phyloP scores from a whole-genome alignment of 495 filamentous ascomycete species.

The Neurospora sublineolata region DNA sequence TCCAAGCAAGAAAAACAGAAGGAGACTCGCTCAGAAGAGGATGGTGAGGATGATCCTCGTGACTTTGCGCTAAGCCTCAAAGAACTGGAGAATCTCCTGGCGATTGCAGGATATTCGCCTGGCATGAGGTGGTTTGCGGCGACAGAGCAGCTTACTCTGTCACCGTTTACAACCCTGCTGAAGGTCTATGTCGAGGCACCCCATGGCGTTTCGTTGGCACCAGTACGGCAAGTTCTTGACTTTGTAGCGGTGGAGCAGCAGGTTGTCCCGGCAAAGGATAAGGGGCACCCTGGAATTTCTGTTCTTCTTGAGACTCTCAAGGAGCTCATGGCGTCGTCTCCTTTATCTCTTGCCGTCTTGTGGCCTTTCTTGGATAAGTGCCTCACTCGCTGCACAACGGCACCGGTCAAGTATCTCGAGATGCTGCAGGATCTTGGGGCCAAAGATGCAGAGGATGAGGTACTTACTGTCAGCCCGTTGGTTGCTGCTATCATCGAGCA shows the following conservation, averaged over 20 bases:
- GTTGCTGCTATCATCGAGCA: conserved; percentile 61
- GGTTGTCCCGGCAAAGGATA: conserved; percentile 27
- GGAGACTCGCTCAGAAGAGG: neutral
- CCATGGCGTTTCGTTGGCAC: conserved; percentile 27
- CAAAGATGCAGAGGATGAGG: neutral
- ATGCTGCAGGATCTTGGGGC: conserved; percentile 24
- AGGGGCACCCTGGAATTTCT: conserved; percentile 34
- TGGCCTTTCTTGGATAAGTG: conserved; percentile 74
- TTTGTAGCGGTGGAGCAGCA: conserved; percentile 41
- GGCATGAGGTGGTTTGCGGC: conserved; percentile 70
- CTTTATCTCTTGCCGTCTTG: conserved; percentile 11
- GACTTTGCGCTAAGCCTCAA: conserved; percentile 44
- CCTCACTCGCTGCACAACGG: conserved; percentile 52
- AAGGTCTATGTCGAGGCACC: conserved; percentile 39
- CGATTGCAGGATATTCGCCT: conserved; percentile 65
- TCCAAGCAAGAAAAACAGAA: conserved; percentile 28
- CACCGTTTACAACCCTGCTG: conserved; percentile 54
- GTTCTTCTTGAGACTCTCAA: conserved; percentile 42
- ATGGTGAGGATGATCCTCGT: conserved; percentile 22
- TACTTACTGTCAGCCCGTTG: conserved; percentile 34
- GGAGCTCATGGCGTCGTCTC: conserved; percentile 5
- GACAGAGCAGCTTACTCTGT: conserved; percentile 36
- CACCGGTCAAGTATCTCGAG: conserved; percentile 65
- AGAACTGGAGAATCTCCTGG: conserved; percentile 63
- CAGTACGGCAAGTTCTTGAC: conserved; percentile 34